Base-by-base conservation (phyloP, 2,329 filamentous ascomycete species). In the Penicillium carneum region DNA sequence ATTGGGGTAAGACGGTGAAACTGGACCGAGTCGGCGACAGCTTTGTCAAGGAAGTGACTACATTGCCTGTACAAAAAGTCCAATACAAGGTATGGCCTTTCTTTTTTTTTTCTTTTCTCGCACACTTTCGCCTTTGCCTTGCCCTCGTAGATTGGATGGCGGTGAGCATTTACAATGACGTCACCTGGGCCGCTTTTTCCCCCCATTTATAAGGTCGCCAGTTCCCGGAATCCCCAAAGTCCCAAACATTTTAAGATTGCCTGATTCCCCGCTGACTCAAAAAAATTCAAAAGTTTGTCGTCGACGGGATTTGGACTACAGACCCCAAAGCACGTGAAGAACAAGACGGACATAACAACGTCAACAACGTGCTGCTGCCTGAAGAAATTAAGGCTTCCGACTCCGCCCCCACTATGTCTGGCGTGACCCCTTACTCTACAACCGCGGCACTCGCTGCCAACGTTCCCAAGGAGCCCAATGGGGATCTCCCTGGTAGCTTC, bases 301-400 rank as follows among this genome's bases (percentile, higher is more conserved):
- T 97, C 69, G 92, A 99, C 85, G 92, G 91, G 69, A 87, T 86
- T 70, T 99, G 95, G 95, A 88, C 88, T 52, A 90, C 88, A 76
- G 93, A 97, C 79, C 87, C 89, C 71, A 87, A 88, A 61, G 90
- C 89, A 43, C 90, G 91, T 62, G 89, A 90, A 80, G 93, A 97
- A 81, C 87, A 87, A 73, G 94, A 97, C 83, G 85, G 86, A 67
- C 84, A 88, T 72, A 90, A 91, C 72, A 97, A 94, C 84, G 84
- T 93, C 72, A 98, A 98, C 85, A 98, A 98, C 87, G 88, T 97
- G 66, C 86, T 99, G 59, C 86, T 86, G 42, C 87, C 90, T 60
- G 86, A 92, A 65, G 85, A 92, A 74, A 90, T 97, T 70, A 78
- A 78, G 49, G 41, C 54, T 20, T 41, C 39, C 33, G 33, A 50